Base-by-base conservation (phyloP, 129 eudicot genomes). In the Solidago caesia region DNA sequence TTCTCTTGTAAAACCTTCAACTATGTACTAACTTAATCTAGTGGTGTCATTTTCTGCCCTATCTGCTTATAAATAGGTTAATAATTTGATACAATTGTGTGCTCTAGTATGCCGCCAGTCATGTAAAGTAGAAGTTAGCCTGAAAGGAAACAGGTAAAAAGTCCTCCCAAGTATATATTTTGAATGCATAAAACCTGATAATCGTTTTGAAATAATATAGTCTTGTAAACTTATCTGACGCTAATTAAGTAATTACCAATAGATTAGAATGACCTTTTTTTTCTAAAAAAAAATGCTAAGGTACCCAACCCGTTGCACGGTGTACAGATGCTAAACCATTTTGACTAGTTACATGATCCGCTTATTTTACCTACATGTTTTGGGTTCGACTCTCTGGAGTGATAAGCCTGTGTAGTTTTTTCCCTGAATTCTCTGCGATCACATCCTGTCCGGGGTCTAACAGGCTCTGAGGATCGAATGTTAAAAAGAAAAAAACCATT, bases 21-120 rank as follows among this genome's bases (percentile, higher is more conserved):
- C 10, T 26, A 58, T 26, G 60, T 47, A n/a, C 29, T 29, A 8
- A 74, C 70, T 61, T 60, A 60, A 61, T 62, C 33, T n/a, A 46
- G 44, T 61, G 70, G 39, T 16, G 26, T 14, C 51, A 42, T 42
- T 56, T 53, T 55, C 63, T 8, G 8, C 33, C 47, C 43, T 2
- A 39, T 8, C 2, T 43, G 10, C 53, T 56, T 11, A 10, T 71
- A 33, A 41, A 33, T 43, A 33, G 39, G 2, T 33, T 33, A 3
- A 33, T 33, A 33, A 3, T 33, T 33, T 33, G 39, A 33, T 33
- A 33, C 39, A 33, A 33, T 33, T 33, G 39, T 33, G 39, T 33
- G 39, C 39, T 33, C 39, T 33, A 3, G 0, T 33, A 33, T 33
- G 2, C 39, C 39, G 2, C 39, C 39, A 57, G 62, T 57, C 62